Conservation (phyloP, 2,329 filamentous ascomycete genomes). For the Domatiomyces catenatus region DNA sequence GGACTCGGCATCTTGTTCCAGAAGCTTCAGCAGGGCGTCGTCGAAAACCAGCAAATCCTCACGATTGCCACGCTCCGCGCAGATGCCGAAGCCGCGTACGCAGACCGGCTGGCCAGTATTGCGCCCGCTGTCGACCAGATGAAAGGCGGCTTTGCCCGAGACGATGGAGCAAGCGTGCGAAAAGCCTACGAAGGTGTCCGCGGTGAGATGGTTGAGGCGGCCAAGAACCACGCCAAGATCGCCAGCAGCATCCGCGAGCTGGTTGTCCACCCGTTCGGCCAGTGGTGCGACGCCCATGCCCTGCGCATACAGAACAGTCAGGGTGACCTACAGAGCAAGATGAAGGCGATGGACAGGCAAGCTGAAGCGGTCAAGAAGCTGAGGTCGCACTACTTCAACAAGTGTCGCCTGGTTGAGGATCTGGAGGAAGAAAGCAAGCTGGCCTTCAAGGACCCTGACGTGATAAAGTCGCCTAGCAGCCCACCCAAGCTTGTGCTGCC, state of each 20-base stretch:
- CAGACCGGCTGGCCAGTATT: conserved; percentile 65
- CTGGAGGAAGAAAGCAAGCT: conserved; percentile 97
- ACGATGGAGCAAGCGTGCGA: conserved; percentile 88
- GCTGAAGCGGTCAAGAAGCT: conserved; percentile 82
- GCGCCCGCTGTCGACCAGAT: conserved; percentile 68
- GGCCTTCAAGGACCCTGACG: conserved; percentile 64
- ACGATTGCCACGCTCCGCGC: conserved; percentile 86
- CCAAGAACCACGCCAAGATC: conserved; percentile 85
- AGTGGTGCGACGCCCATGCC: conserved; percentile 94
- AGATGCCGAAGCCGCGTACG: conserved; percentile 85
- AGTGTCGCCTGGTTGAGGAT: conserved; percentile 89
- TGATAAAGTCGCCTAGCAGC: conserved; percentile 28
- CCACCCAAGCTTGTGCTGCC: conserved; percentile 70
- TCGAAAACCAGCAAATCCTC: conserved; percentile 88
- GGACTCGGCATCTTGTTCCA: conserved; percentile 86
- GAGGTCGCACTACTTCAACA: conserved; percentile 95
- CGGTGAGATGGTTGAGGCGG: conserved; percentile 78
- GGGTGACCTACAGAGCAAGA: conserved; percentile 76
- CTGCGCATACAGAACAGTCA: conserved; percentile 82
- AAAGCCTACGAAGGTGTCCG: conserved; percentile 96
- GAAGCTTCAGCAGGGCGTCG: conserved; percentile 90
- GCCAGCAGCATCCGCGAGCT: conserved; percentile 91
- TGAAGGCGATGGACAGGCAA: conserved; percentile 88
- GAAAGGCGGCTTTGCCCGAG: conserved; percentile 66
- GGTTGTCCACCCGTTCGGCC: conserved; percentile 81